Percentiles rank a stretch among this genome's conserved stretches.
phyloP scores from a whole-genome alignment of 768 basidiomycete species.

The Psilocybe sp. region DNA sequence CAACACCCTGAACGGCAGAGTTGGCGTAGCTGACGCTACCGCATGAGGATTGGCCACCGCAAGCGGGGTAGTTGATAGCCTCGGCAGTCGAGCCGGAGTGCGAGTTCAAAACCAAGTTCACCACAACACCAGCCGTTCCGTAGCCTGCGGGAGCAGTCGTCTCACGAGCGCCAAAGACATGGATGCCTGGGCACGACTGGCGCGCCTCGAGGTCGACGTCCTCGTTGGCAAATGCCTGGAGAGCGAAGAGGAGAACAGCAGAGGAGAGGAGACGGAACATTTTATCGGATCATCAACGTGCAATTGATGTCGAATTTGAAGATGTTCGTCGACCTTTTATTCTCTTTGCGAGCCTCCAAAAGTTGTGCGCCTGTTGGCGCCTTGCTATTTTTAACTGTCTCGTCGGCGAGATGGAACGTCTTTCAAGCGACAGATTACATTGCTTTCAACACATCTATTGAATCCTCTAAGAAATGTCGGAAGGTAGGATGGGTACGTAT shows the following conservation, averaged over 20 bases:
- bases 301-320: too few relatives aligned
- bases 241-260: conserved; percentile 12
- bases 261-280: conserved; percentile 14
- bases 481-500: too few relatives aligned
- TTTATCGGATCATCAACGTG: neutral
- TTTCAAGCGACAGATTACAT: too few relatives aligned
- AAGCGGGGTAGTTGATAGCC: conserved; percentile 34
- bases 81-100: conserved; percentile 28
- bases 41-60: conserved; percentile 29
- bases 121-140: conserved; percentile 27
- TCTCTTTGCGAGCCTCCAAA: too few relatives aligned
- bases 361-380: too few relatives aligned
- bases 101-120: conserved; percentile 23
- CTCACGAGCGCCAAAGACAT: conserved; percentile 33
- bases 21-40: conserved; percentile 30
- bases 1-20: conserved; percentile 26
- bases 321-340: too few relatives aligned
- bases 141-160: conserved; percentile 29
- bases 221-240: conserved; percentile 9
- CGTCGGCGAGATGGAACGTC: too few relatives aligned
- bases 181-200: conserved; percentile 26
- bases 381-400: too few relatives aligned
- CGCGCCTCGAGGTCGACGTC: conserved; percentile 14
- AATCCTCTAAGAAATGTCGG: too few relatives aligned
- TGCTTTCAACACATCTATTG: too few relatives aligned